These are phyloP conservation scores for Mycena sanguinolenta DNA, from an alignment of 768 basidiomycete genomes.

Conservation along the genomic window DNA sequence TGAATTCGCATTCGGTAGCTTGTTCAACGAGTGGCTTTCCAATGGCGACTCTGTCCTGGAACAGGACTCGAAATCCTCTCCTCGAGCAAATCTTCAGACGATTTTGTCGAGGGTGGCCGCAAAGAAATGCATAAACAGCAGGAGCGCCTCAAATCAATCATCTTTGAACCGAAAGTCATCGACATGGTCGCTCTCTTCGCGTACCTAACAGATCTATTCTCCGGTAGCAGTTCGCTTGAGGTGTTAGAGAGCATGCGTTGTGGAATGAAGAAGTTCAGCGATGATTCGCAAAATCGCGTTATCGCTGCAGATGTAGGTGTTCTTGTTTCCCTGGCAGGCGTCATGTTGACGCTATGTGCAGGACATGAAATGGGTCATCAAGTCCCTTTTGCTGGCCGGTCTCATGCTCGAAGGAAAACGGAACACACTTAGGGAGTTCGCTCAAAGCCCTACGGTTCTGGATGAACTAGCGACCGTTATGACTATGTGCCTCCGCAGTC, in stretches of 20 bases:
- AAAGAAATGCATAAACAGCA: constrained; percentile 8
- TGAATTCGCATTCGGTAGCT: neutral
- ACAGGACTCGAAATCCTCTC: neutral
- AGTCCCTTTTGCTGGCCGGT: neutral
- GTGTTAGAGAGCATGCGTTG: constrained; percentile 48
- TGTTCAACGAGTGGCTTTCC: constrained; percentile 6
- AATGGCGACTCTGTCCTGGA: constrained; percentile 2
- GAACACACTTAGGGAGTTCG: constrained; percentile 9
- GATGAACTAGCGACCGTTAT: constrained; percentile 54
- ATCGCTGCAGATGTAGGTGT: neutral
- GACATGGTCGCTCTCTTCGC: neutral
- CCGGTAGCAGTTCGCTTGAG: constrained; percentile 40
- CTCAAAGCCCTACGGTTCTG: neutral
- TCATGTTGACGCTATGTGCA: neutral
- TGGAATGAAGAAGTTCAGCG: constrained; percentile 40
- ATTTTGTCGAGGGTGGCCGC: constrained; percentile 8
- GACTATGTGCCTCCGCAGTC: constrained; percentile 58
- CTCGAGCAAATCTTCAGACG: neutral
- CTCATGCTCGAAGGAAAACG: constrained; percentile 7
- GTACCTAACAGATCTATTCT: constrained; percentile 1
- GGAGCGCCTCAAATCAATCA: constrained; percentile 7
- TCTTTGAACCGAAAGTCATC: neutral
- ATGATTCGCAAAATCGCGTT: neutral
- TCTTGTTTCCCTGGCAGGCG: neutral
- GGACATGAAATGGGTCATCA: constrained; percentile 10